These are phyloP conservation scores for Fraxinus ornus DNA, from an alignment of 305 asterid species.

Conservation along the genomic window DNA sequence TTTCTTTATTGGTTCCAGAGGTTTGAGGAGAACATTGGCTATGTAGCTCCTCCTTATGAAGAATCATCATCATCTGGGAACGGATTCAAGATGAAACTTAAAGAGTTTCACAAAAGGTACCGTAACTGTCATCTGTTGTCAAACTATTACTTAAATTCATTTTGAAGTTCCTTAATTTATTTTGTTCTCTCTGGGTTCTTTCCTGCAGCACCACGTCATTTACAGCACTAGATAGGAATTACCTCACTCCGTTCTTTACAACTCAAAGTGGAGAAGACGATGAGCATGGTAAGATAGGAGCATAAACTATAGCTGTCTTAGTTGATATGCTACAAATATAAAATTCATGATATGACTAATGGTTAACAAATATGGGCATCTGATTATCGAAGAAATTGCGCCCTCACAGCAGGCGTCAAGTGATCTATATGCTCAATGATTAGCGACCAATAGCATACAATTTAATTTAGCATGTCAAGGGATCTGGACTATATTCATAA, in stretches of 20 bases:
- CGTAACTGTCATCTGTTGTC: constrained; percentile 8
- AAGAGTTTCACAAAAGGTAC: constrained; percentile 81
- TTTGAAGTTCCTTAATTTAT: constrained; percentile 8
- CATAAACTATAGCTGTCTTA: constrained; percentile 2
- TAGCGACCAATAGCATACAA: background rate
- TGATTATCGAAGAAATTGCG: background rate
- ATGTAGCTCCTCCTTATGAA: constrained; percentile 77
- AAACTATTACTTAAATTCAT: constrained; percentile 4
- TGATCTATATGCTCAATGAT: background rate
- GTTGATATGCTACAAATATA: constrained; percentile 4
- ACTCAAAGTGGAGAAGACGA: constrained; percentile 82
- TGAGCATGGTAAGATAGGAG: constrained; percentile 60
- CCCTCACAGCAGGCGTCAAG: background rate
- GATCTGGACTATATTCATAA: background rate
- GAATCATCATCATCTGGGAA: constrained; percentile 82
- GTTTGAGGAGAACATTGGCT: constrained; percentile 66
- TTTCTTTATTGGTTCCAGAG: constrained; percentile 44
- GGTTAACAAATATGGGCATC: background rate
- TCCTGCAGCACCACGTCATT: constrained; percentile 79
- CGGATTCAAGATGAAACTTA: constrained; percentile 87
- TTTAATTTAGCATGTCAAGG: background rate
- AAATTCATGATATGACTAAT: background rate
- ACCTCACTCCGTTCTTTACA: constrained; percentile 96
- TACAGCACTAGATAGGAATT: constrained; percentile 87
- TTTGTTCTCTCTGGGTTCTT: constrained; percentile 23